These are phyloP conservation scores for Sordariomycetes sp. DNA, from an alignment of 2,329 filamentous ascomycete genomes.

Conservation along the genomic window DNA sequence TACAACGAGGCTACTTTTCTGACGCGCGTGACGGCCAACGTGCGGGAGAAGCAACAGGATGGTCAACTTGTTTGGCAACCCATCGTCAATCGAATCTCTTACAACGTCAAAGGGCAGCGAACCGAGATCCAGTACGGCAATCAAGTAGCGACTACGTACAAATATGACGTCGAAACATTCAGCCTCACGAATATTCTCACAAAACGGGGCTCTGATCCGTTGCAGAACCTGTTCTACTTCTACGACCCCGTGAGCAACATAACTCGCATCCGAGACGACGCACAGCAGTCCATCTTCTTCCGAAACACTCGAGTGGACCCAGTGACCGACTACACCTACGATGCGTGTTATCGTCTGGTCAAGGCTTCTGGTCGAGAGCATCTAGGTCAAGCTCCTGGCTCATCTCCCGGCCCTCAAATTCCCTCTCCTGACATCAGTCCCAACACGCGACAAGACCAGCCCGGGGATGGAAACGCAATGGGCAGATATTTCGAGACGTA, in stretches of 20 bases:
- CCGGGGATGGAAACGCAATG: conserved; percentile 1
- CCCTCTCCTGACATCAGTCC: not conserved
- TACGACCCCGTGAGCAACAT: conserved; percentile 1
- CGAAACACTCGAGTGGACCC: not conserved
- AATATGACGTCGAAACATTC: not conserved
- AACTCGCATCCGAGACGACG: not conserved
- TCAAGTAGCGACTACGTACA: not conserved
- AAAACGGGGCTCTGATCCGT: not conserved
- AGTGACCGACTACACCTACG: not conserved
- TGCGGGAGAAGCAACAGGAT: not conserved
- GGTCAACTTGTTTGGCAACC: too few species aligned
- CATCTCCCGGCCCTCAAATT: not conserved
- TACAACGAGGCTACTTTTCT: not conserved
- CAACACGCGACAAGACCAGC: not conserved
- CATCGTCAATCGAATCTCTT: too few species aligned
- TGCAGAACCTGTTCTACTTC: not conserved
- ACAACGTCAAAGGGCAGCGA: not conserved
- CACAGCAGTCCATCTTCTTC: conserved; percentile 2
- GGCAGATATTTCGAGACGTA: conserved; percentile 1
- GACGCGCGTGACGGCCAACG: not conserved
- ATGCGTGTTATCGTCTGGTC: not conserved
- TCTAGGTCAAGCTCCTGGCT: not conserved
- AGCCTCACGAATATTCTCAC: not conserved
- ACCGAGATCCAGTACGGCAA: not conserved
- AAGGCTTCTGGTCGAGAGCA: conserved; percentile 1